Conservation (phyloP, 2,329 filamentous ascomycete genomes). For the Alternaria infectoria region DNA sequence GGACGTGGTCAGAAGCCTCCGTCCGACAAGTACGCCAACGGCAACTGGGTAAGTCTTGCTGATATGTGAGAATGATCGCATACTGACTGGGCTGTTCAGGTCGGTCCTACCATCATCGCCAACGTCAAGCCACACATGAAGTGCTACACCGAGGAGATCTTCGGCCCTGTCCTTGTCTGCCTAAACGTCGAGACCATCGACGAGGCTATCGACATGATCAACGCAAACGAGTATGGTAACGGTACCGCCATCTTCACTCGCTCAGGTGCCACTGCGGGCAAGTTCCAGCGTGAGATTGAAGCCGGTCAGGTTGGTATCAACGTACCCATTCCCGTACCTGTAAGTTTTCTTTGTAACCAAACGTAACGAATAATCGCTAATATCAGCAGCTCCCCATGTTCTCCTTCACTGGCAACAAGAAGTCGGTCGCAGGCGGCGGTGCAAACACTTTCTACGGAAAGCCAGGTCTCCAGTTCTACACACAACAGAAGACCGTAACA, state of each 20-base stretch:
- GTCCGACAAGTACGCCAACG: conserved; percentile 76
- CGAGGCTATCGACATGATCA: conserved; percentile 81
- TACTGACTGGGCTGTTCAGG: conserved; percentile 50
- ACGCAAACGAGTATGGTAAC: conserved; percentile 86
- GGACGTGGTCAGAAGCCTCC: conserved; percentile 76
- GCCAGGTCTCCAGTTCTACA: conserved; percentile 92
- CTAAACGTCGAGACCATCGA: conserved; percentile 79
- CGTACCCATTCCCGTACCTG: conserved; percentile 72
- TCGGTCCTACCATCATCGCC: conserved; percentile 82
- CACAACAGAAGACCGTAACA: conserved; percentile 97
- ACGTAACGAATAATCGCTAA: conserved; percentile 10
- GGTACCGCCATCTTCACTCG: conserved; percentile 84
- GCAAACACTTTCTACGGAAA: conserved; percentile 95
- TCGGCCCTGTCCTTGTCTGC: conserved; percentile 83
- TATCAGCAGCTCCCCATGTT: conserved; percentile 61
- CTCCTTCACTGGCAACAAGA: conserved; percentile 75
- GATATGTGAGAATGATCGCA: not conserved
- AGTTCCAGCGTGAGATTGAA: conserved; percentile 81
- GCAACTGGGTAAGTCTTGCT: conserved; percentile 70
- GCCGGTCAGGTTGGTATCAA: conserved; percentile 88
- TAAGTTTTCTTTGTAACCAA: conserved; percentile 22
- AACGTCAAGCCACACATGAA: conserved; percentile 81
- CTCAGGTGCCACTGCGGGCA: conserved; percentile 76
- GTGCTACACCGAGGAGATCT: conserved; percentile 86
- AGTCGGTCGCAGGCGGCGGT: conserved; percentile 87